phyloP scores from a whole-genome alignment of 371 early-diverging fungal genomes.

The Rhizomucor miehei region DNA sequence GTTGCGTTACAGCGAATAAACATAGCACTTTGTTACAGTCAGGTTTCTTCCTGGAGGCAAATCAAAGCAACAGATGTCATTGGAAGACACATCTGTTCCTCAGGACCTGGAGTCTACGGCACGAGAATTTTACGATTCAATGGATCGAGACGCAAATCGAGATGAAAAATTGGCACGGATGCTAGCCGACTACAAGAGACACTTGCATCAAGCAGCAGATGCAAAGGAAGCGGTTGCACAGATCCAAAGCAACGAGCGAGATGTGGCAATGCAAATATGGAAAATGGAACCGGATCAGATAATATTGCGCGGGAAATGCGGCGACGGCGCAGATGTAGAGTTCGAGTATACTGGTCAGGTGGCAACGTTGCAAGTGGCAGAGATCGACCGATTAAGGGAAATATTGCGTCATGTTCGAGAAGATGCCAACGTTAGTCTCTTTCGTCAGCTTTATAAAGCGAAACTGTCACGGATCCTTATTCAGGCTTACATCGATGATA shows the following conservation, averaged over 20 bases:
- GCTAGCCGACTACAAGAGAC: too few relatives aligned
- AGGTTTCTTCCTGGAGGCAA: too few relatives aligned
- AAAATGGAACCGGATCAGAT: slow-evolving; percentile 23
- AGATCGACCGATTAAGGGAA: slow-evolving; percentile 29
- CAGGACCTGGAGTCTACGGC: too few relatives aligned
- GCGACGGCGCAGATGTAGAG: slow-evolving; percentile 27
- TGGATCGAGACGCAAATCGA: too few relatives aligned
- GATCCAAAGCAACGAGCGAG: background rate
- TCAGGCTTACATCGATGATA: slow-evolving; percentile 48
- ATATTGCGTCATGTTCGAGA: slow-evolving; percentile 21
- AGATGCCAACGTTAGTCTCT: slow-evolving; percentile 25
- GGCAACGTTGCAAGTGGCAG: slow-evolving; percentile 26
- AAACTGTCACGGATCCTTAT: slow-evolving; percentile 50
- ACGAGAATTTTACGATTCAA: too few relatives aligned
- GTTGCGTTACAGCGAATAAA: too few relatives aligned
- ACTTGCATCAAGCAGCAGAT: too few relatives aligned
- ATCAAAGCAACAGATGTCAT: too few relatives aligned
- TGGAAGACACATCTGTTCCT: too few relatives aligned
- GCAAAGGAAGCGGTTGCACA: too few relatives aligned
- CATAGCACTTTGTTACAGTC: too few relatives aligned
- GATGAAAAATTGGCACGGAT: too few relatives aligned
- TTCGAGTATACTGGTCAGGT: slow-evolving; percentile 29
- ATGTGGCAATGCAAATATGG: slow-evolving; percentile 31
- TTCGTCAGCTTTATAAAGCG: slow-evolving; percentile 27
- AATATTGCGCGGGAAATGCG: slow-evolving; percentile 26